These are phyloP conservation scores for Fonsecaea nubica DNA, from an alignment of 2,329 filamentous ascomycete genomes.

Conservation along the genomic window DNA sequence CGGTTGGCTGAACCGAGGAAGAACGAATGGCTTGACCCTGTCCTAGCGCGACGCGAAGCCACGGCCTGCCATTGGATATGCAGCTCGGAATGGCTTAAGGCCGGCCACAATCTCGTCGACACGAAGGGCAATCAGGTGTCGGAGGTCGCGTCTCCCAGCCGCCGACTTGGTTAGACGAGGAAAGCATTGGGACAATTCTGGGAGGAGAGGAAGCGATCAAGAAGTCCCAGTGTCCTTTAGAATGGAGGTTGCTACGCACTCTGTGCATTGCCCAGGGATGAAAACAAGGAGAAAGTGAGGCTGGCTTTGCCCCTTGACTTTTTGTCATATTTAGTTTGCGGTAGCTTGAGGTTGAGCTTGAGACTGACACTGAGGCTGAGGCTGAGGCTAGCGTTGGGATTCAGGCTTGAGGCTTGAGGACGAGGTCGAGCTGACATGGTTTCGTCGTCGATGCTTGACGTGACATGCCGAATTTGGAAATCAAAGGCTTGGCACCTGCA, in stretches of 20 bases:
- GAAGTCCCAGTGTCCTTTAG: not conserved
- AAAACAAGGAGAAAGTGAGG: not conserved
- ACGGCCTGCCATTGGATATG: not conserved
- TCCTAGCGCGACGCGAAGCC: not conserved
- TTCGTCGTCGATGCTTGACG: not conserved
- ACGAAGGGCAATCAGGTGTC: not conserved
- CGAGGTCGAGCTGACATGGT: too few species aligned
- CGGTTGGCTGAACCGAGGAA: not conserved
- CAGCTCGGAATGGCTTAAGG: not conserved
- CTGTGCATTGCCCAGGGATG: not conserved
- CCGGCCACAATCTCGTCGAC: constrained; percentile 3
- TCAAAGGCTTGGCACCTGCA: constrained; percentile 10
- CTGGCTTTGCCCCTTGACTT: not conserved
- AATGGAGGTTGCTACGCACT: not conserved
- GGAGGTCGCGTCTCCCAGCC: not conserved
- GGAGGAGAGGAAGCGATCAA: not conserved
- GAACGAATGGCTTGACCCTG: not conserved
- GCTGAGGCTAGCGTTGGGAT: too few species aligned
- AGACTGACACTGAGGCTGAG: not conserved
- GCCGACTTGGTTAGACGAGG: not conserved
- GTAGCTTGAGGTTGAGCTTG: not conserved
- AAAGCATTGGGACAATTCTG: not conserved
- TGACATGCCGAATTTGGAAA: constrained; percentile 2
- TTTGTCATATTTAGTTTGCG: not conserved
- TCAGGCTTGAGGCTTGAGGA: too few species aligned